Conservation (phyloP, 306 rosid species). For the Dryas octopetala region DNA sequence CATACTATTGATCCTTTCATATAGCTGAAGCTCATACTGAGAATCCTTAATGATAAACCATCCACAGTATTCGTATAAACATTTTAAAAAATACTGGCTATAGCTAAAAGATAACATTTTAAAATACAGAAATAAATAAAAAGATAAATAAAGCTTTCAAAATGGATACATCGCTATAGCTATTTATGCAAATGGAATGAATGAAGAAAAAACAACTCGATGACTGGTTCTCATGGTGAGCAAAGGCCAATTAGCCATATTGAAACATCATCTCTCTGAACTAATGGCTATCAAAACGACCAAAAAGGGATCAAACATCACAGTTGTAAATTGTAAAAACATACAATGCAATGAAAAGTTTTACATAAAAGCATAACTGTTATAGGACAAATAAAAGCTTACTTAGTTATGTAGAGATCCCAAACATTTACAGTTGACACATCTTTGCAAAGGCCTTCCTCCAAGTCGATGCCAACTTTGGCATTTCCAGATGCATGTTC, state of each 20-base stretch:
- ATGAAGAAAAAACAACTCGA: neutral
- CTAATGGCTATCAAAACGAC: neutral
- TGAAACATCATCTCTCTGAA: no score
- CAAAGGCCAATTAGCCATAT: neutral
- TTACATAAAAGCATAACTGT: neutral
- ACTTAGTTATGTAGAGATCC: slow-evolving; percentile 86
- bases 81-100: neutral
- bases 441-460: slow-evolving; percentile 69
- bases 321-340: neutral
- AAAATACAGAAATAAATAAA: no score
- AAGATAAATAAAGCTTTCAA: neutral
- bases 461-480: slow-evolving; percentile 82
- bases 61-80: neutral
- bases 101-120: no score
- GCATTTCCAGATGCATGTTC: slow-evolving; percentile 87
- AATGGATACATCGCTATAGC: neutral
- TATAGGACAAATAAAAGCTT: slow-evolving; percentile 29
- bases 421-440: slow-evolving; percentile 51
- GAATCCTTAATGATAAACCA: neutral
- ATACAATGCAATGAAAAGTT: neutral
- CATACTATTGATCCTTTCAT: neutral
- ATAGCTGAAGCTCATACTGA: neutral
- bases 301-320: neutral
- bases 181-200: neutral
- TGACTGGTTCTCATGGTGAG: neutral